Evolutionary conservation across 2,329 filamentous ascomycete species (phyloP), one percentile per base, ranked within the genome.

Genomic region (Leptodontidium sp.): DNA sequence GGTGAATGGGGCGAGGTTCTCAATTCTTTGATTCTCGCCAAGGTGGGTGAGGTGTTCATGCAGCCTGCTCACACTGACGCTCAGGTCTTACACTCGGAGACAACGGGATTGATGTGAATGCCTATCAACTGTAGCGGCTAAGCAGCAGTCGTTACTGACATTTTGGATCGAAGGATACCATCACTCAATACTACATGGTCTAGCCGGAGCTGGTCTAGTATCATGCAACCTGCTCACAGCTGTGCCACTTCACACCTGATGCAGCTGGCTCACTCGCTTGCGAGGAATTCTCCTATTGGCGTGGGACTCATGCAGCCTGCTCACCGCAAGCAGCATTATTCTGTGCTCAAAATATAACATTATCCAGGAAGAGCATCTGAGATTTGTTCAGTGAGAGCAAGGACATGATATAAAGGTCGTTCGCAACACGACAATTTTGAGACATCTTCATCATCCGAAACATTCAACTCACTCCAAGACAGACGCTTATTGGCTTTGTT

Each of bases 161-260:
- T 61, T 38, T 38, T 49, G 52, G 58, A 65, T 64, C 57, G 52
- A 70, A 71, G 32, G 62, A 70, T 32, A 32, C 69, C 59, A 64
- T 71, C 12, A n/a, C 5, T 7, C 12, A 45, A 14, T 45, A n/a
- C 9, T 35, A 45, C 17, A 12, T n/a, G 40, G 14, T 21, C 15
- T 47, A 21, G 15, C 45, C 8, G 14, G 14, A 47, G 8, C 8
- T 2, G 15, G 45, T 1, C 73, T 79, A 77, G 77, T 65, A 69
- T 75, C 71, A 80, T 81, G 79, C 79, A 80, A 67, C 68, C 75
- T 78, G 79, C 79, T 68, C 64, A 61, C 57, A 43, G 35, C 58
- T 47, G 14, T 12, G 45, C 45, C 45, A 40, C 38, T 12, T 70
- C 66, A 70, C 45, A 40, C 38, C 38, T 70, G 64, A 70, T 72